phyloP scores from a whole-genome alignment of 1,284 basidiomycete species.

The Athelia sp. region DNA sequence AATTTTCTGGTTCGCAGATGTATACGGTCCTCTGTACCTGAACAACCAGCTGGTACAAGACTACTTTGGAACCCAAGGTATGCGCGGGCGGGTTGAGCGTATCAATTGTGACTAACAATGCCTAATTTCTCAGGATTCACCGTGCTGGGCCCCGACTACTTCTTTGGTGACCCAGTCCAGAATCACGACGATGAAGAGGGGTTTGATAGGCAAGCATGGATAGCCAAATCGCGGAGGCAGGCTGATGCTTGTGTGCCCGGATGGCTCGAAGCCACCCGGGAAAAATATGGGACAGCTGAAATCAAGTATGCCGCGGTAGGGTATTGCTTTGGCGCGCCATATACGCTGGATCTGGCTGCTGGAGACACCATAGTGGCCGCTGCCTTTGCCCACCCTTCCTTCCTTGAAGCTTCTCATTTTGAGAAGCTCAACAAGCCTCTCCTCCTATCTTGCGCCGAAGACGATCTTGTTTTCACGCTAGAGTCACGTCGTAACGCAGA shows the following conservation, averaged over 20 bases:
- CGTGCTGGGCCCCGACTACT: slow-evolving; percentile 52
- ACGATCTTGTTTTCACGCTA: slow-evolving; percentile 37
- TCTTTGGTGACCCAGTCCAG: slow-evolving; percentile 45
- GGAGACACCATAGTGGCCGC: slow-evolving; percentile 42
- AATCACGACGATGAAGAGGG: slow-evolving; percentile 30
- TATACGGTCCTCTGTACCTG: slow-evolving; percentile 40
- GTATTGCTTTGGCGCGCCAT: slow-evolving; percentile 56
- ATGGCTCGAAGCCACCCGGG: slow-evolving; percentile 45
- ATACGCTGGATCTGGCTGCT: slow-evolving; percentile 38
- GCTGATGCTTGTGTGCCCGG: slow-evolving; percentile 34
- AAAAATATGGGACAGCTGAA: slow-evolving; percentile 23
- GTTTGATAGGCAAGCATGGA: slow-evolving; percentile 39
- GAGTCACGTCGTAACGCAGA: slow-evolving; percentile 40
- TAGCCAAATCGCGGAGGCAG: slow-evolving; percentile 24
- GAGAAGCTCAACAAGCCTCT: background rate
- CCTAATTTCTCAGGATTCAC: slow-evolving; percentile 43
- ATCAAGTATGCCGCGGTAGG: slow-evolving; percentile 39
- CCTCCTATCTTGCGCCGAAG: slow-evolving; percentile 22
- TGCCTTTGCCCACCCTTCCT: background rate
- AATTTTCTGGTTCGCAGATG: slow-evolving; percentile 44
- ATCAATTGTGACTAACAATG: no score
- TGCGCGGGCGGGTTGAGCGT: no score
- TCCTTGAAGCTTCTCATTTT: background rate
- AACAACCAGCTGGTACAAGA: slow-evolving; percentile 50
- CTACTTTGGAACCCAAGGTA: slow-evolving; percentile 44